Base-by-base conservation (phyloP, 257 asterid species). In the Petunia axillaris region DNA sequence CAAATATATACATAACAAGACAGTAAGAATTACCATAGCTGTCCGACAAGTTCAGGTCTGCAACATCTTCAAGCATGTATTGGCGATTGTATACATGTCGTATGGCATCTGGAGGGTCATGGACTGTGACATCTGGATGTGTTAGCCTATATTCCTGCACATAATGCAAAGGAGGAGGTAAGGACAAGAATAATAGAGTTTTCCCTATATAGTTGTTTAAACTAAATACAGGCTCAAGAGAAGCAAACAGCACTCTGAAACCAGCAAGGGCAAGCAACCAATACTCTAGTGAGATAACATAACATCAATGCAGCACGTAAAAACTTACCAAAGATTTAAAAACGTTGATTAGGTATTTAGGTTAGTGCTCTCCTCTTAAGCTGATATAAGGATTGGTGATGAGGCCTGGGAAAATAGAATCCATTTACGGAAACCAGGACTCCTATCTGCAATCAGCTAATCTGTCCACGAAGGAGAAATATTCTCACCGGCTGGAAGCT, bases 101-200 rank as follows among this genome's bases (percentile, higher is more conserved):
- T 79, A 95, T 95, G 73, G 98, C 98, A 86, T 89, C 91, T 15
- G 99, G 99, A 81, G 99, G 99, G 82, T 95, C 99, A 68, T 93
- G 99, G 81, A 95, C 97, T 36, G 97, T 93, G 75, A 93, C 98
- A 81, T 95, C 97, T 11, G 99, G 99, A 88, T 93, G 98, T 44
- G 92, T 85, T 48, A 85, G 81, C 83, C 98, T 82, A 84, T 93
- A 95, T 85, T 95, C 98, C 99, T 95, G 50, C 44, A 64, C 35
- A 48, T 6, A 78, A 16, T 46, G 37, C 60, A 44, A 62, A 7
- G 58, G 7, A 78, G 44, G 71, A 78, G 60, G 62, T 71, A 71
- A 71, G 77, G 60, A 50, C 44, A 35, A 35, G 48, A 71, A 48
- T 71, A 71, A 35, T 50, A 8, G 35, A 5, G 44, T 71, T 71